These are phyloP conservation scores for Penicillium waksmanii DNA, from an alignment of 495 filamentous ascomycete species.

Conservation along the genomic window DNA sequence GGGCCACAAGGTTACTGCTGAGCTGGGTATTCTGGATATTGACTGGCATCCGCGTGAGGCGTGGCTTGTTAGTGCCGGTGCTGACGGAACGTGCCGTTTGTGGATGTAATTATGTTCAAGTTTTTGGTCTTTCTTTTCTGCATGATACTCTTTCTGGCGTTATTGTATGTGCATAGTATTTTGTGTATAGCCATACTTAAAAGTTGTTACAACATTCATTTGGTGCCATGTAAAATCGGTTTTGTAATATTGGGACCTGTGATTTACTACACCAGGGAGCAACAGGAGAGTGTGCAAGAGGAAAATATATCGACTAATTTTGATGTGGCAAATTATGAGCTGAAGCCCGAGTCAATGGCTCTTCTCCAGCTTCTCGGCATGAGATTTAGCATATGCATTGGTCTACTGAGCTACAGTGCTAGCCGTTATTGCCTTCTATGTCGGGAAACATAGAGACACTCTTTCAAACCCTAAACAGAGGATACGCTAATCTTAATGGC, in stretches of 20 bases:
- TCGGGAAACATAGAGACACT: too few species aligned
- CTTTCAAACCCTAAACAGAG: too few species aligned
- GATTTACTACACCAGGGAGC: neutral
- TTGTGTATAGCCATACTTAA: constrained; percentile 37
- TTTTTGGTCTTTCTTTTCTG: constrained; percentile 17
- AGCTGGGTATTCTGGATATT: constrained; percentile 87
- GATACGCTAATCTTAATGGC: too few species aligned
- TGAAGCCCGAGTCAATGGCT: too few species aligned
- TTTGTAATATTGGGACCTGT: neutral
- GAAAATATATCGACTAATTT: too few species aligned
- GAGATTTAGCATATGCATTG: too few species aligned
- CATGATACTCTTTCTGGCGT: constrained; percentile 33
- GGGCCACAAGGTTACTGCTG: constrained; percentile 77
- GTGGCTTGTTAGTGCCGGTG: constrained; percentile 92
- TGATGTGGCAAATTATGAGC: too few species aligned
- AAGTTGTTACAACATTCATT: constrained; percentile 22
- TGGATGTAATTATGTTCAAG: constrained; percentile 59
- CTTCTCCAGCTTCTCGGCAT: too few species aligned
- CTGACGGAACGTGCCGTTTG: constrained; percentile 85
- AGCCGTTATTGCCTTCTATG: too few species aligned
- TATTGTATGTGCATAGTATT: constrained; percentile 34
- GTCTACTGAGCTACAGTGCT: too few species aligned
- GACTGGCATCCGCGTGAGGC: constrained; percentile 93
- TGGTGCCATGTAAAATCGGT: too few species aligned
- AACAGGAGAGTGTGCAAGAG: too few species aligned